These are phyloP conservation scores for Salix udensis DNA, from an alignment of 345 rosid genomes.

Conservation along the genomic window DNA sequence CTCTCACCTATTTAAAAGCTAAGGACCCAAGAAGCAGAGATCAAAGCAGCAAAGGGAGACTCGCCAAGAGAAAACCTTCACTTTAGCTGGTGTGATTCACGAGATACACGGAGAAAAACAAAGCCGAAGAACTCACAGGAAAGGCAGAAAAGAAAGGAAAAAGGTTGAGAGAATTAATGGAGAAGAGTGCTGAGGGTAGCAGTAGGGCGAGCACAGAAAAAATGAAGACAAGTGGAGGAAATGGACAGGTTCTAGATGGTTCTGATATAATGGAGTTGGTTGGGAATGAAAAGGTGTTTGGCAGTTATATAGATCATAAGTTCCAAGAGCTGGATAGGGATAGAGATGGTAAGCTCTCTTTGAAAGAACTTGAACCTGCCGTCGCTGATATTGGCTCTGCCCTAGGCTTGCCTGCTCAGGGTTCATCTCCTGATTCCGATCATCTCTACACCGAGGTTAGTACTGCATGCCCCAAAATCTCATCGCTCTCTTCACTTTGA, in stretches of 20 bases:
- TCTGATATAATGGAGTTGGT: slow-evolving; percentile 87
- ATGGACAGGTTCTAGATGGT: slow-evolving; percentile 54
- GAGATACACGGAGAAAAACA: slow-evolving; percentile 15
- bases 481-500: neutral
- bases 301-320: slow-evolving; percentile 73
- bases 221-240: slow-evolving; percentile 12
- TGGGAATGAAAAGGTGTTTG: slow-evolving; percentile 73
- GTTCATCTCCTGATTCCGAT: slow-evolving; percentile 77
- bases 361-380: slow-evolving; percentile 83
- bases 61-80: neutral
- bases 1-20: neutral
- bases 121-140: slow-evolving; percentile 21
- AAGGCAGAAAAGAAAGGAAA: neutral
- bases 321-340: slow-evolving; percentile 71
- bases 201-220: slow-evolving; percentile 1
- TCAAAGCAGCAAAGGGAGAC: neutral
- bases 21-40: neutral
- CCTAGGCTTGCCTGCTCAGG: slow-evolving; percentile 82
- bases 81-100: slow-evolving; percentile 34
- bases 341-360: slow-evolving; percentile 75
- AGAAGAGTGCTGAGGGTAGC: slow-evolving; percentile 8
- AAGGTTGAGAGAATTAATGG: slow-evolving; percentile 23
- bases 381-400: slow-evolving; percentile 94
- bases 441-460: slow-evolving; percentile 79
- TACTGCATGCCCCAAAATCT: neutral